Base-by-base conservation (phyloP, 768 basidiomycete genomes). In the Chalciporus sphaerocephalus region DNA sequence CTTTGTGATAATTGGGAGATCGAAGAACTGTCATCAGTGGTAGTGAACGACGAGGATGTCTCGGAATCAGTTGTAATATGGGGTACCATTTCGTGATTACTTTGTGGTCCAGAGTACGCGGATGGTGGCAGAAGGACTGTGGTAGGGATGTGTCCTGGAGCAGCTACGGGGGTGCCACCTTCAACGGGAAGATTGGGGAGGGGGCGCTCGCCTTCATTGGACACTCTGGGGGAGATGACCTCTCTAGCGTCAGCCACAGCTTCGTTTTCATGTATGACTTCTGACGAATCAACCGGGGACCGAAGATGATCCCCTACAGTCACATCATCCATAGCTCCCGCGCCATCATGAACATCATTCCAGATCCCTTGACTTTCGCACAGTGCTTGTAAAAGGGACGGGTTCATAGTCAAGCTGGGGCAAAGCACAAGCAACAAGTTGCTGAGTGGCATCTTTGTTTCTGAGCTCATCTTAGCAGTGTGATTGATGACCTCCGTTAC, bases 371-470 rank as follows among this genome's bases (percentile, higher is more conserved):
- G 73, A 8, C 76, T 75, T 60, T 92, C 88, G 55, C 87, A 87
- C 3, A 92, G 64, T 23, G 83, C 76, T 51, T 84, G 76, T 54
- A 92, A 64, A 21, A 92, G 59, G 2, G 82, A 74, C 13, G 87
- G 87, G 46, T 72, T 87, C 80, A 93, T 85, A 58, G 77, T 81
- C 59, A 93, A 65, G 60, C 83, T 91, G 6, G 93, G 94, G 51
- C 88, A 92, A 60, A 97, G 83, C 40, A 95, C 85, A 25, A 94
- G 70, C 38, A 94, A 70, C 54, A 97, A 65, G 58, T 96, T 96
- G 62, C 85, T 85, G 53, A 96, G 66, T 2, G 92, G 90, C 93
- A 97, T 97, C 68, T 90, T 91, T 27, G 92, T 97, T 56, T 81
- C 78, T 52, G 75, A 76, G 56, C 75, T 74, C 51, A 79, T 74